Base-by-base conservation (phyloP, 2,329 filamentous ascomycete genomes). In the Alternaria sp. region DNA sequence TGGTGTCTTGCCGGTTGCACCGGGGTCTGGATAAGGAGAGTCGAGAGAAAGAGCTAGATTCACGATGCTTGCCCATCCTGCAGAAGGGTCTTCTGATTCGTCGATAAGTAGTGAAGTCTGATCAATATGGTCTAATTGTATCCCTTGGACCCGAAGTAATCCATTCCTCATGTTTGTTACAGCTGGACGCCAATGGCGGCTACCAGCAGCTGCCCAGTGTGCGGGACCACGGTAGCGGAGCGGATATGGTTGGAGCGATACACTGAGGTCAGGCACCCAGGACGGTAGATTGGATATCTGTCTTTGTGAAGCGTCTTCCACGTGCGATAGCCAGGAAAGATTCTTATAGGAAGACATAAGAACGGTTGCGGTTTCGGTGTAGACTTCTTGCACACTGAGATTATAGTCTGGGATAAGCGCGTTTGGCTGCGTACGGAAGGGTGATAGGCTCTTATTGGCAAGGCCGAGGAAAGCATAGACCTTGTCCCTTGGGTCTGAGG, bases 401-500 rank as follows among this genome's bases (percentile, higher is more conserved):
- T 66, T 71, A 47, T 73, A 73, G 49, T 73, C 59, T 12, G 70
- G 65, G 1, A 47, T 59, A 4, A 73, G 49, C 5, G 52, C 54
- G 1, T 49, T 59, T 14, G 70, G 65, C 28, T 68, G 39, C 5
- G 43, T 59, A 5, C 65, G 66, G 47, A 73, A 73, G 1, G 70
- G 68, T 7, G 57, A 58, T 60, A 68, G 61, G 14, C 36, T 58
- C 24, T 55, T 48, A 22, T 67, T 62, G 12, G 69, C 67, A 2
- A 74, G 59, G 3, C 71, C 68, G 4, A 75, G 64, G 38, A 75
- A 67, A 8, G 71, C 70, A 44, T 72, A 74, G 3, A 75, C 65
- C 49, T 75, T 75, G 53, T 75, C 72, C 20, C 72, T 61, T 8
- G 72, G 66, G 57, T 75, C 70, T 3, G 68, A 71, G 8, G 70